A percentile compares a stretch with the other conserved stretches of the same genome.
phyloP scores from a whole-genome alignment of 2,329 filamentous ascomycete species.

The Dothidotthia symphoricarpi region DNA sequence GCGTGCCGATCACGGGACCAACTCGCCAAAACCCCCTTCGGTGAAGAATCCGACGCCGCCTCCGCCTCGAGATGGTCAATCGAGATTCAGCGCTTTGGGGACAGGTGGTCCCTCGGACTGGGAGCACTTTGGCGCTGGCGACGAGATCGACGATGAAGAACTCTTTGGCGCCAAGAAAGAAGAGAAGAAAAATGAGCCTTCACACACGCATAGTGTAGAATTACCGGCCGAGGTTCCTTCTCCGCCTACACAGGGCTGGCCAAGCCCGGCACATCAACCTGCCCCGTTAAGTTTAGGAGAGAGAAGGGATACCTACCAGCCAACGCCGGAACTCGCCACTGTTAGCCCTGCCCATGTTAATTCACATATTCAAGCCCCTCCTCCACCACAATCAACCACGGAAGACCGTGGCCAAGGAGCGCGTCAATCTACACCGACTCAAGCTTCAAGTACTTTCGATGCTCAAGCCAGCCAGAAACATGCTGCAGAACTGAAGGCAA shows the following conservation, averaged over 20 bases:
- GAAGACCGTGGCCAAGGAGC: constrained; percentile 13
- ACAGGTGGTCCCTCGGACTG: constrained; percentile 40
- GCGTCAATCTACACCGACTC: constrained; percentile 13
- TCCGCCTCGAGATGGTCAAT: constrained; percentile 27
- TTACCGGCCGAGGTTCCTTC: constrained; percentile 27
- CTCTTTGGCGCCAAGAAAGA: constrained; percentile 31
- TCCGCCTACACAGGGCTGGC: constrained; percentile 31
- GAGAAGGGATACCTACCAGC: constrained; percentile 28
- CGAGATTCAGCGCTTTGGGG: constrained; percentile 35
- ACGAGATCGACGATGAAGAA: constrained; percentile 40
- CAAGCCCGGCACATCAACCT: constrained; percentile 30
- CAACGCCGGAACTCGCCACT: constrained; percentile 31
- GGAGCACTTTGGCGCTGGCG: constrained; percentile 36
- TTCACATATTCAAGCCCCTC: neutral
- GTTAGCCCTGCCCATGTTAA: constrained; percentile 16
- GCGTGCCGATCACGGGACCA: constrained; percentile 21
- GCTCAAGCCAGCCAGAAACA: constrained; percentile 10
- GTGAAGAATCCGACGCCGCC: constrained; percentile 23
- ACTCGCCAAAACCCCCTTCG: constrained; percentile 25
- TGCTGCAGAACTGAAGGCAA: constrained; percentile 27
- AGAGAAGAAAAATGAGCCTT: constrained; percentile 10
- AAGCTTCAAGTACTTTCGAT: constrained; percentile 5
- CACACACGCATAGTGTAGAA: constrained; percentile 30
- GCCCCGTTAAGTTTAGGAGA: constrained; percentile 10
- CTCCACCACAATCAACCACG: constrained; percentile 15